Conservation (phyloP, 805 yeast species). For the Candida namnaoensis region DNA sequence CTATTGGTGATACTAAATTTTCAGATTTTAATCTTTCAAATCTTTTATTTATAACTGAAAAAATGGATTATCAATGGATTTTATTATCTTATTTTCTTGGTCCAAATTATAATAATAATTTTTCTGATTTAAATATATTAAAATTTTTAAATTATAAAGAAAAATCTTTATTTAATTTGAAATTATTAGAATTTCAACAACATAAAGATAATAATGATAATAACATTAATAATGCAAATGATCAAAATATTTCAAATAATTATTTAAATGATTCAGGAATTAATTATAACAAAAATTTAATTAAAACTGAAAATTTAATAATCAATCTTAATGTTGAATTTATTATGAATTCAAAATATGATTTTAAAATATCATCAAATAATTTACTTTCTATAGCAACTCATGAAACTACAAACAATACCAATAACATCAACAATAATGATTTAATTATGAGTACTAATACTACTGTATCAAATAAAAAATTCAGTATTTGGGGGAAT, state of each 20-base stretch:
- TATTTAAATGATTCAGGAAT: constrained; percentile 8
- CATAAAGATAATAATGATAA: constrained; percentile 14
- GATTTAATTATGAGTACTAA: too few species aligned
- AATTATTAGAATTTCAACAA: constrained; percentile 9
- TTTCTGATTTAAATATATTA: constrained; percentile 27
- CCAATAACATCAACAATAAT: too few species aligned
- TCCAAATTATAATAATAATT: constrained; percentile 39
- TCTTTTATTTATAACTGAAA: constrained; percentile 27
- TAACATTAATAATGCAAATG: too few species aligned
- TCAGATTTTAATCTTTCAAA: constrained; percentile 17
- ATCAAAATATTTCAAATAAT: constrained; percentile 1
- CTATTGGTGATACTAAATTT: constrained; percentile 2
- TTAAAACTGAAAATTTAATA: constrained; percentile 9
- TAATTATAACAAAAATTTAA: constrained; percentile 8
- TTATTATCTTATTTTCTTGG: constrained; percentile 37
- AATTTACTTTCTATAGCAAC: too few species aligned
- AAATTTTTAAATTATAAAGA: constrained; percentile 30
- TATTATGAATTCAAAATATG: background rate
- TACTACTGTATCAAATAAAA: background rate
- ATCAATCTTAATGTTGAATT: constrained; percentile 11
- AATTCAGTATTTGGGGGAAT: constrained; percentile 2
- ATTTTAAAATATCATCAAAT: too few species aligned
- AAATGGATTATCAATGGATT: constrained; percentile 42
- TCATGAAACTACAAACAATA: too few species aligned
- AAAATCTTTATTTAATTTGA: constrained; percentile 26